A percentile compares a stretch with the other conserved stretches of the same genome.
These are phyloP conservation scores for Zizania palustris DNA, from an alignment of 202 grass and related monocot genomes.

Conservation along the genomic window DNA sequence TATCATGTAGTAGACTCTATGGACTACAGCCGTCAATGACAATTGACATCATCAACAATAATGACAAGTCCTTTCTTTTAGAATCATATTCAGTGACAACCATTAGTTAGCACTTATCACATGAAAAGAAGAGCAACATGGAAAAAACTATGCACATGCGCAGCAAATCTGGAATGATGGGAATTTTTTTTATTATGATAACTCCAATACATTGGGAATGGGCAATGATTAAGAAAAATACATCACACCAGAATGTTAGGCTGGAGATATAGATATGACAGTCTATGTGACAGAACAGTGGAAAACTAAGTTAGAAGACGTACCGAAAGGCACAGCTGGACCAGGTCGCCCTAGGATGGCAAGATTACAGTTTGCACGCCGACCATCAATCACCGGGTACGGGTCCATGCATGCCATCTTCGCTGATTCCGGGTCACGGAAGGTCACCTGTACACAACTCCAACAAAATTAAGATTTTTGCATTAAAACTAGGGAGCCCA, in stretches of 20 bases:
- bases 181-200: constrained; percentile 18
- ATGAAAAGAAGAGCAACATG: constrained; percentile 22
- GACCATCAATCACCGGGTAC: constrained; percentile 61
- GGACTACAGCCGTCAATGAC: background rate
- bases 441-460: constrained; percentile 59
- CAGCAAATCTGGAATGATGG: constrained; percentile 27
- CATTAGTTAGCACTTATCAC: constrained; percentile 4
- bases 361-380: constrained; percentile 77
- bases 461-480: constrained; percentile 29
- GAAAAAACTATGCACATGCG: background rate
- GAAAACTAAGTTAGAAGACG: constrained; percentile 44
- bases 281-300: background rate
- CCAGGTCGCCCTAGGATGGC: constrained; percentile 71
- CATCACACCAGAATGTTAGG: background rate
- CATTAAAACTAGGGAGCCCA: background rate
- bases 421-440: constrained; percentile 62
- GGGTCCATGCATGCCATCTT: constrained; percentile 71
- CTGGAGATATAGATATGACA: background rate
- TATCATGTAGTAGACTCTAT: background rate
- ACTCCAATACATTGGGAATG: constrained; percentile 40
- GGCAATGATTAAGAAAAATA: constrained; percentile 20
- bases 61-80: constrained; percentile 15
- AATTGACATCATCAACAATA: constrained; percentile 17
- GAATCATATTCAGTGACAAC: constrained; percentile 10
- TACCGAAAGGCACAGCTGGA: constrained; percentile 69